Base-by-base conservation (phyloP, 345 rosid species). In the Syzygium aqueum region DNA sequence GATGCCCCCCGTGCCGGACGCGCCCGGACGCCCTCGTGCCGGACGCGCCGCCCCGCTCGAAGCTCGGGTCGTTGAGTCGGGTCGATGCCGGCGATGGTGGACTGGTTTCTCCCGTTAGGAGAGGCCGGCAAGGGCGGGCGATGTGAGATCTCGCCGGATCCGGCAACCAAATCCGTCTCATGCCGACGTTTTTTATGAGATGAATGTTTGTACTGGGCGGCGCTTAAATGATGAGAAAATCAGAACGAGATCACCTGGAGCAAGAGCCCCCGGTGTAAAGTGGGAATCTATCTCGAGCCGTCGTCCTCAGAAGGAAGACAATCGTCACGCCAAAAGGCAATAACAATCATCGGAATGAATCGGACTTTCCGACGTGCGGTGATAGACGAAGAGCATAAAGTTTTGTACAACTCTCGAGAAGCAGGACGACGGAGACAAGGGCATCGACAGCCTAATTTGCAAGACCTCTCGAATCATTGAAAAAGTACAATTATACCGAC, bases 361-460 rank as follows among this genome's bases (percentile, higher is more conserved):
- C 15, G 30, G 8, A 6, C 8, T n/a, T 33, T n/a, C 2, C 27
- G 0, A 61, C n/a, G 17, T 2, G 11, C 9, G 1, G 19, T 3
- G 9, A 61, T 61, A 17, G 13, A 6, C 3, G 11, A 8, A 22
- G 7, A 8, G 78, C 25, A 0, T 0, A 33, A 46, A 33, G 25
- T 17, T 33, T 61, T 61, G 27, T 59, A 59, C 7, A 5, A 57
- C 63, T 4, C 23, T 57, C 0, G 63, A 11, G 11, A 57, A 27
- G 65, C 12, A 59, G 3, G 3, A 7, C 16, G 6, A 9, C 3
- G 5, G 14, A 33, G 46, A 67, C 40, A 6, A 67, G 19, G 46
- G 9, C 7, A 2, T 6, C 13, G 3, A 33, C 19, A 8, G 3
- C 13, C 25, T 21, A 19, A 3, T 25, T 33, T 33, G 9, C 5